Percentiles rank a stretch among this genome's conserved stretches.
Conservation (phyloP, 2,329 filamentous ascomycete genomes). For the Penicillium sp. region DNA sequence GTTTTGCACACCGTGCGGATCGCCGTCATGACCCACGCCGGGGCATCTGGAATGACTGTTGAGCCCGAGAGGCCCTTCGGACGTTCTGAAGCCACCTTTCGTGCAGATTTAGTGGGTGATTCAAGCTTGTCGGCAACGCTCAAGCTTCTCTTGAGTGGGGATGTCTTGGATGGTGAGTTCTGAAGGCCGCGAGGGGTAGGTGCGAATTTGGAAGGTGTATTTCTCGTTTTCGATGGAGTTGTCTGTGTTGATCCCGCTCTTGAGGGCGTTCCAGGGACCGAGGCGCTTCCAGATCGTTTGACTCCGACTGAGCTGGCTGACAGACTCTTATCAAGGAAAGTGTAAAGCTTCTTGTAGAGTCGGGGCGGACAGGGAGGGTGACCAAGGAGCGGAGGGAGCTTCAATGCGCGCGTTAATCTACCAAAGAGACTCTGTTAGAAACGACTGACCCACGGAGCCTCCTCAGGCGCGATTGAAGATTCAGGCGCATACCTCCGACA, state of each 20-base stretch:
- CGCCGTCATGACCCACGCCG: conserved; percentile 63
- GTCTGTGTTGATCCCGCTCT: conserved; percentile 30
- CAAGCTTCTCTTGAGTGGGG: conserved; percentile 36
- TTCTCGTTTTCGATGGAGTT: conserved; percentile 31
- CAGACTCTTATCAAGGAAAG: conserved; percentile 70
- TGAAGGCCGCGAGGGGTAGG: conserved; percentile 28
- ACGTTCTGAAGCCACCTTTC: conserved; percentile 11
- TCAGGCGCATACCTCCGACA: conserved; percentile 62
- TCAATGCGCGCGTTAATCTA: conserved; percentile 68
- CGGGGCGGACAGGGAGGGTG: conserved; percentile 71
- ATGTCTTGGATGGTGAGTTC: conserved; percentile 43
- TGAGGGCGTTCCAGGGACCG: conserved; percentile 28
- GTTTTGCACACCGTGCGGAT: conserved; percentile 61
- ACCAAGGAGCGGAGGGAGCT: conserved; percentile 69
- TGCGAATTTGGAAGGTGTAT: conserved; percentile 26
- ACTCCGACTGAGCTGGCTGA: conserved; percentile 27
- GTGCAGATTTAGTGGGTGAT: conserved; percentile 18
- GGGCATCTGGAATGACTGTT: conserved; percentile 39
- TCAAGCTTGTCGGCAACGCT: conserved; percentile 15
- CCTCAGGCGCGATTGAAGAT: no score
- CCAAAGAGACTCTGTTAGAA: neutral
- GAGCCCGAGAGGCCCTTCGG: conserved; percentile 19
- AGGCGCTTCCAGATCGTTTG: conserved; percentile 31
- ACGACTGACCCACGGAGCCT: neutral
- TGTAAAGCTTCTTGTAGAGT: conserved; percentile 77